A percentile compares a stretch with the other conserved stretches of the same genome.
These are phyloP conservation scores for Anthracocystis walkeri DNA, from an alignment of 1,284 basidiomycete genomes.

Conservation along the genomic window DNA sequence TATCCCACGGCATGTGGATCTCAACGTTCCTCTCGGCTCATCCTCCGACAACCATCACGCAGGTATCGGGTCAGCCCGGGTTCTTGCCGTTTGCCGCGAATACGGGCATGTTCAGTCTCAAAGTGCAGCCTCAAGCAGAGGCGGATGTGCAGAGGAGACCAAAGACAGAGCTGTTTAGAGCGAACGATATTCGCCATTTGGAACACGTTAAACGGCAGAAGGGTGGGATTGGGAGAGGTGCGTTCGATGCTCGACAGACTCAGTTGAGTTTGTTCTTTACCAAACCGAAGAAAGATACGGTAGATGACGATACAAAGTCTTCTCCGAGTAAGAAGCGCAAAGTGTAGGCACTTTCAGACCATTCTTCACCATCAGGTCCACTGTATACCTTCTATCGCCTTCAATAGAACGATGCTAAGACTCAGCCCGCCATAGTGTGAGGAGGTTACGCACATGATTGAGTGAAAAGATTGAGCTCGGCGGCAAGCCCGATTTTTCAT, in stretches of 20 bases:
- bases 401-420: no score
- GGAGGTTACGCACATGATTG: not conserved
- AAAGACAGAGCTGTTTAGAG: conserved; percentile 30
- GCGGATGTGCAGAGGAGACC: not conserved
- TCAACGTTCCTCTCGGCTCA: conserved; percentile 51
- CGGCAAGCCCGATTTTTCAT: no score
- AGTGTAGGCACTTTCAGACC: conserved; percentile 7
- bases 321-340: conserved; percentile 36
- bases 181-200: conserved; percentile 41
- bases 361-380: no score
- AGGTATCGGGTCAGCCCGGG: conserved; percentile 21
- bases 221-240: conserved; percentile 39
- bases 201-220: conserved; percentile 39
- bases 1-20: conserved; percentile 66
- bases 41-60: conserved; percentile 39
- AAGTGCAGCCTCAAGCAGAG: conserved; percentile 14
- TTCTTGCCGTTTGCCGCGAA: conserved; percentile 53
- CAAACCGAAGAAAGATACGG: not conserved
- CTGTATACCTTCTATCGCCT: no score
- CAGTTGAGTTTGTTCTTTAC: conserved; percentile 43
- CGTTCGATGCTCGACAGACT: conserved; percentile 30
- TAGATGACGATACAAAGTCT: not conserved
- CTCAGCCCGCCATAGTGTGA: no score
- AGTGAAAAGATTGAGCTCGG: not conserved
- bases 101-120: conserved; percentile 56